phyloP scores from a whole-genome alignment of 2,329 filamentous ascomycete genomes.

The Thelonectria olida region DNA sequence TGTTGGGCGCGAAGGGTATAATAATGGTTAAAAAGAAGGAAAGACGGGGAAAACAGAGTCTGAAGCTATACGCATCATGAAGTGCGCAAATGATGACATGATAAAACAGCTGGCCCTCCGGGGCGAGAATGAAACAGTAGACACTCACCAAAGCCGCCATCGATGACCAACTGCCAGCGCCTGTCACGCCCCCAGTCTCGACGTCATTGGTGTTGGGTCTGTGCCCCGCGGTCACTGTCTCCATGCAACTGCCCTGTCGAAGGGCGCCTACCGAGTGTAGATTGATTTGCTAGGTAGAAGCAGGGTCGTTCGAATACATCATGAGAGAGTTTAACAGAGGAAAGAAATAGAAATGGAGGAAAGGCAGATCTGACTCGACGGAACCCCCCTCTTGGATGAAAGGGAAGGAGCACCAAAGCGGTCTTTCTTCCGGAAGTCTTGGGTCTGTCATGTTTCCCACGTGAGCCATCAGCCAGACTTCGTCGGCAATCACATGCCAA shows the following conservation, averaged over 20 bases:
- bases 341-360: too few species aligned
- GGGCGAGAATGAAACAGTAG: not conserved
- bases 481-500: slow-evolving; percentile 39
- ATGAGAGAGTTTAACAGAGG: not conserved
- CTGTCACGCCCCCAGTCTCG: slow-evolving; percentile 35
- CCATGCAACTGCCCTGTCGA: slow-evolving; percentile 14
- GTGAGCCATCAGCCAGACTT: slow-evolving; percentile 34
- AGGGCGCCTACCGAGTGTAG: slow-evolving; percentile 4
- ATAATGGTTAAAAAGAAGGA: not conserved
- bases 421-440: not conserved
- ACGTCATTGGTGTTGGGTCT: slow-evolving; percentile 41
- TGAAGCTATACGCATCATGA: not conserved
- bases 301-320: not conserved
- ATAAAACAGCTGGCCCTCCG: not conserved
- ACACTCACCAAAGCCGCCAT: slow-evolving; percentile 49
- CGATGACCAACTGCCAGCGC: slow-evolving; percentile 37
- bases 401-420: too few species aligned
- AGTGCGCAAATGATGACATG: not conserved
- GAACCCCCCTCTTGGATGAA: too few species aligned
- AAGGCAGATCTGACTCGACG: too few species aligned
- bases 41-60: not conserved
- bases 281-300: not conserved
- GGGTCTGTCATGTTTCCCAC: slow-evolving; percentile 25
- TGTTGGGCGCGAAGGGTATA: not conserved
- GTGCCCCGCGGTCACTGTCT: slow-evolving; percentile 27